Percentiles rank a stretch among this genome's conserved stretches.
phyloP scores from a whole-genome alignment of 1,284 basidiomycete species.

The Malassezia nana region DNA sequence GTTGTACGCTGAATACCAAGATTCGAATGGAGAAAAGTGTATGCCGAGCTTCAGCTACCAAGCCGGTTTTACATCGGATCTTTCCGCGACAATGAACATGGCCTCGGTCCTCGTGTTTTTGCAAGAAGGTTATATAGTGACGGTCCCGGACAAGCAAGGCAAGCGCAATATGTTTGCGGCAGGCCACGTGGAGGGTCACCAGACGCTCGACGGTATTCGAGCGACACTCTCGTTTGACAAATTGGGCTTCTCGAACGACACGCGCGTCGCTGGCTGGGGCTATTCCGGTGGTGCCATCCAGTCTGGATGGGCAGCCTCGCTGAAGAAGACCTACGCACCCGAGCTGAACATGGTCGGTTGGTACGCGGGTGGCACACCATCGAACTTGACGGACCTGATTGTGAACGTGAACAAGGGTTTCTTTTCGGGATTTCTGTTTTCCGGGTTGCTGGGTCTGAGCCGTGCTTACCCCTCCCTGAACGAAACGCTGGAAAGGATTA shows the following conservation, averaged over 20 bases:
- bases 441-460: background rate
- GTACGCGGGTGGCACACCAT: conserved; percentile 34
- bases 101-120: background rate
- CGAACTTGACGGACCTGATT: conserved; percentile 20
- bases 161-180: conserved; percentile 22
- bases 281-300: conserved; percentile 32
- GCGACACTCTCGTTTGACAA: conserved; percentile 14
- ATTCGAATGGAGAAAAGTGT: conserved; percentile 24
- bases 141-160: conserved; percentile 32
- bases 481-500: background rate
- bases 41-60: conserved; percentile 24
- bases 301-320: conserved; percentile 21
- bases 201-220: conserved; percentile 25
- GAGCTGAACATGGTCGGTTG: conserved; percentile 28
- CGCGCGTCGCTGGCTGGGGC: conserved; percentile 19
- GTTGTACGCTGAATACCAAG: conserved; percentile 19
- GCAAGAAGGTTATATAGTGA: conserved; percentile 27
- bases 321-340: conserved; percentile 26
- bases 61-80: background rate
- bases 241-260: conserved; percentile 12
- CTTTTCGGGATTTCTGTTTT: background rate
- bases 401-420: background rate
- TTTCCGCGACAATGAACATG: background rate
- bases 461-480: background rate
- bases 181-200: conserved; percentile 25